Base-by-base conservation (phyloP, 2,329 filamentous ascomycete species). In the Aspergillus sergii region DNA sequence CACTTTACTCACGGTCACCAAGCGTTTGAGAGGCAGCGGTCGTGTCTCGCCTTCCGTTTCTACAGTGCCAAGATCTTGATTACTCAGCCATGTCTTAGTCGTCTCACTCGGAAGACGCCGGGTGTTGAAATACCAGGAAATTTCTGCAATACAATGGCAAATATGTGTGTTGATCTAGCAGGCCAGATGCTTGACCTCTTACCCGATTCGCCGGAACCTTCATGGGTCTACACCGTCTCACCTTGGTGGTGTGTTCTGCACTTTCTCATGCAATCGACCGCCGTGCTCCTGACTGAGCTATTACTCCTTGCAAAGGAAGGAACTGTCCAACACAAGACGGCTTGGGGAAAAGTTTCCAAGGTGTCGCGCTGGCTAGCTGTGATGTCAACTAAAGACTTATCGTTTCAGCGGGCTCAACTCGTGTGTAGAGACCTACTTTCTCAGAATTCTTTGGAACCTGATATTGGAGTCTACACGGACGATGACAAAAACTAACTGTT, bases 161-260 rank as follows among this genome's bases (percentile, higher is more conserved):
- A 63, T 7, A 66, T 71, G 9, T 81, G 80, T 48, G 70, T 80
- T 23, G 69, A 77, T 16, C 69, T 75, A 5, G 79, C 78, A 1
- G 69, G 69, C 36, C 69, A 73, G 9, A 74, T 76, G 67, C 64
- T 81, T 7, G 67, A 70, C 7, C 62, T 80, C 8, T 72, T 81
- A 8, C 78, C 79, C 4, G 72, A 76, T 19, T 64, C 70, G 36
- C 73, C 75, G 2, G 72, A 77, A 54, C 58, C 70, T 6, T 64
- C 69, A 6, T 74, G 73, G 53, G 59, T 80, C 5, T 73, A 75
- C 53, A 66, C 66, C 19, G 64, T 75, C 9, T 70, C 72, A 1
- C 77, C 78, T 21, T 81, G 79, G 79, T 80, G 76, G 75, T 77
- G 71, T 62, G 66, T 79, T 21, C 66, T 81, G 34, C 78, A 81